Evolutionary conservation across 2,329 filamentous ascomycete genomes (phyloP).

Genomic region (Lanzia echinophila): DNA sequence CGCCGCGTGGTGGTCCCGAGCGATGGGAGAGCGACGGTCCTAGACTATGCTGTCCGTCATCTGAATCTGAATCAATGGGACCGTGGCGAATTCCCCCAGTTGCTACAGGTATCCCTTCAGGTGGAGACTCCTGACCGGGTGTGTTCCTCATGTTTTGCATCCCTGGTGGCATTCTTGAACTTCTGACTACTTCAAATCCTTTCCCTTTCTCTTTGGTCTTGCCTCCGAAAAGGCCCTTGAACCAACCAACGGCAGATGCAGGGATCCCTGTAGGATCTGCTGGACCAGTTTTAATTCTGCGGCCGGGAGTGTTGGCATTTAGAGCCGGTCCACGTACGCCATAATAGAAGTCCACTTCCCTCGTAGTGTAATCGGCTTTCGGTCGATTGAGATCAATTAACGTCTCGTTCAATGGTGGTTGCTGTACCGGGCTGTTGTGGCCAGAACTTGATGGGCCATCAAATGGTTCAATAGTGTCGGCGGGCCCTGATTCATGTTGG

Average conservation of each 20-base stretch:
- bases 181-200: slow-evolving; percentile 93
- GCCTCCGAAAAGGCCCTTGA: slow-evolving; percentile 69
- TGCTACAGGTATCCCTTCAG: slow-evolving; percentile 59
- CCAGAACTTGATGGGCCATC: slow-evolving; percentile 38
- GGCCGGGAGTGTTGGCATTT: slow-evolving; percentile 70
- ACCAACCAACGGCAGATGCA: slow-evolving; percentile 83
- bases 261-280: slow-evolving; percentile 91
- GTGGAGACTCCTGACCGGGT: slow-evolving; percentile 59
- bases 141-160: slow-evolving; percentile 48
- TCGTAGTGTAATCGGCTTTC: slow-evolving; percentile 78
- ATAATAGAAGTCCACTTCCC: slow-evolving; percentile 97
- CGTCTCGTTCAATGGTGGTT: slow-evolving; percentile 26
- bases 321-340: slow-evolving; percentile 83
- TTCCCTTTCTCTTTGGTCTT: slow-evolving; percentile 94
- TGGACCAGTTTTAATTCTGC: slow-evolving; percentile 86
- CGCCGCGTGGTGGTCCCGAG: slow-evolving; percentile 33
- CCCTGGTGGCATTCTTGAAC: slow-evolving; percentile 74
- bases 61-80: slow-evolving; percentile 59
- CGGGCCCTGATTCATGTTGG: slow-evolving; percentile 25
- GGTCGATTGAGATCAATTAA: slow-evolving; percentile 27
- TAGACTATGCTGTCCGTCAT: slow-evolving; percentile 16
- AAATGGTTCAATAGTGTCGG: slow-evolving; percentile 31
- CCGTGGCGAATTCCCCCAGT: slow-evolving; percentile 37
- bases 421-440: slow-evolving; percentile 41
- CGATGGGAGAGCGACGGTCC: slow-evolving; percentile 33